Evolutionary conservation across 2,329 filamentous ascomycete genomes (phyloP).

Genomic region (Ascocoryne sarcoides): DNA sequence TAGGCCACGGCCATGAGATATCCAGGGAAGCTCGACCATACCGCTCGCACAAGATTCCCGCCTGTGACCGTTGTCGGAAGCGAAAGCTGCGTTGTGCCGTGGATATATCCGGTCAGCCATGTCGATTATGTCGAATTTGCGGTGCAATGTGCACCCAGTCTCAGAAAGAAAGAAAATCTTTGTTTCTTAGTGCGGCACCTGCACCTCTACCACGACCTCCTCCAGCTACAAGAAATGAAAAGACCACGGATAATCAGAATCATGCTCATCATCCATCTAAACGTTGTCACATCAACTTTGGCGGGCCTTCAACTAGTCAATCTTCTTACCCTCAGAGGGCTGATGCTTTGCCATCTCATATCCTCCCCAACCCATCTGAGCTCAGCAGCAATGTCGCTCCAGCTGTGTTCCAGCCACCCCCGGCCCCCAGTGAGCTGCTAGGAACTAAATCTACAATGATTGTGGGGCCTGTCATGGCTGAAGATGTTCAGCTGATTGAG

Average conservation of each 20-base stretch:
- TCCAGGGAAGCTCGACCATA: conserved; percentile 41
- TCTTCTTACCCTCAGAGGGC: background rate
- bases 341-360: background rate
- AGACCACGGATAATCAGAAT: too few species aligned
- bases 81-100: conserved; percentile 54
- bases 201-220: too few species aligned
- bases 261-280: background rate
- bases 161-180: conserved; percentile 1
- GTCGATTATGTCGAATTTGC: conserved; percentile 42
- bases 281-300: too few species aligned
- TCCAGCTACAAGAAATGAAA: too few species aligned
- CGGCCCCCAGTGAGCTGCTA: background rate
- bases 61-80: conserved; percentile 50
- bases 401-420: background rate
- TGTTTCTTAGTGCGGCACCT: too few species aligned
- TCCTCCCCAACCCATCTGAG: background rate
- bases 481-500: conserved; percentile 52
- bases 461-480: conserved; percentile 49
- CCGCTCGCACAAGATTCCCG: conserved; percentile 51
- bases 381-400: too few species aligned
- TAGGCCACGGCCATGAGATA: too few species aligned
- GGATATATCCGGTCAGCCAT: conserved; percentile 42
- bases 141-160: background rate
- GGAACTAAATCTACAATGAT: conserved; percentile 35
- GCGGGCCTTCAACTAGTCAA: too few species aligned